Base-by-base conservation (phyloP, 805 yeast species). In the Suhomyces sp. region DNA sequence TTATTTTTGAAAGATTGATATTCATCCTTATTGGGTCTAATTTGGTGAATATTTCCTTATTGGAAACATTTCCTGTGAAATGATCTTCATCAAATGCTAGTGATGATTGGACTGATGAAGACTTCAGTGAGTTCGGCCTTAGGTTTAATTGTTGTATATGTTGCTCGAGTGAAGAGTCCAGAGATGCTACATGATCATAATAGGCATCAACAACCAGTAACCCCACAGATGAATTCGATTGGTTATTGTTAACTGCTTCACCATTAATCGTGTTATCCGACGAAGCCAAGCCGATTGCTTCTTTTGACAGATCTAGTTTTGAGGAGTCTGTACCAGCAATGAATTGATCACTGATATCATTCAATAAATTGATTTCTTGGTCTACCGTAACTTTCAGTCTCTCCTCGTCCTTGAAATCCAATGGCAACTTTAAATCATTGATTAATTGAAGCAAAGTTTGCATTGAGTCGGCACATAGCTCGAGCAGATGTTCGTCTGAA, bases 391-490 rank as follows among this genome's bases (percentile, higher is more conserved):
- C 61, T 31, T 68, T 76, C 53, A 73, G 83, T 56, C 79, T 84
- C 22, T 76, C 75, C 2, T 76, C 77, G 40, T 79, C 79, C 1
- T 70, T 66, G 41, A 83, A 79, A 5, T 70, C 58, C 1, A 85
- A 58, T 0, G 90, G 88, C 10, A 76, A 77, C 47, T 83, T 85
- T 47, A 90, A 63, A 49, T 88, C 95, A 40, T 76, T 79, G 7
- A 81, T 44, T 6, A 85, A 49, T 42, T 83, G 95, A 2, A 78
- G 42, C 26, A 90, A 56, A 9, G 91, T 76, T 48, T 86, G 83
- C 0, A 80, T 71, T 0, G 96, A 87, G 53, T 90, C 98, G 1
- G 96, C 91, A 63, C 96, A 88, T 3, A 81, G 39, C 17, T 78
- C 79, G 1, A 82, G 29, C 14, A 61, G 65, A 11, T 73, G 53